A percentile compares a stretch with the other conserved stretches of the same genome.
phyloP scores from a whole-genome alignment of 1,284 basidiomycete species.

The Sanghuangporus baumii region DNA sequence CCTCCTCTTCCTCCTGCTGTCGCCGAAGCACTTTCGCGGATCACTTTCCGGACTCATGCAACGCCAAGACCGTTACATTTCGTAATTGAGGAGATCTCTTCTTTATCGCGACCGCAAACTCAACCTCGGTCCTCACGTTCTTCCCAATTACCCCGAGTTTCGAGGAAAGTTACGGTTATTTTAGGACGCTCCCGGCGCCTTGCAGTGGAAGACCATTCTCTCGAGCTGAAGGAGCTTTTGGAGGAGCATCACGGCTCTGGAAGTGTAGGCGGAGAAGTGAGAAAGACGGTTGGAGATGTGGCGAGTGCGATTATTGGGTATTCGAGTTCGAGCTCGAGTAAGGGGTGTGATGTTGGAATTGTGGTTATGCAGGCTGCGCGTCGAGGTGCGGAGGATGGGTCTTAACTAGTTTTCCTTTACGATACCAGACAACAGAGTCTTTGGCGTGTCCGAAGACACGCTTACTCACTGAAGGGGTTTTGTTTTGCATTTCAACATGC shows the following conservation, averaged over 20 bases:
- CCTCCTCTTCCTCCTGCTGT: slow-evolving; percentile 26
- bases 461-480: too few species aligned
- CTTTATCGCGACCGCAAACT: slow-evolving; percentile 20
- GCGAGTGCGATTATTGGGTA: slow-evolving; percentile 60
- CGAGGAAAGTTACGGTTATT: slow-evolving; percentile 50
- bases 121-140: slow-evolving; percentile 13
- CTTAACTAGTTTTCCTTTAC: too few species aligned
- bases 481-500: too few species aligned
- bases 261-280: slow-evolving; percentile 48
- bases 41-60: slow-evolving; percentile 49
- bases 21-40: slow-evolving; percentile 38
- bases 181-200: slow-evolving; percentile 66
- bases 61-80: slow-evolving; percentile 53
- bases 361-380: slow-evolving; percentile 65
- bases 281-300: slow-evolving; percentile 81
- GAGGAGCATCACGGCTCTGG: slow-evolving; percentile 38
- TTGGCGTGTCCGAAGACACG: too few species aligned
- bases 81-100: slow-evolving; percentile 32
- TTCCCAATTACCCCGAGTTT: neutral
- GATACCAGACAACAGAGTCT: too few species aligned
- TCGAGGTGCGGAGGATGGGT: neutral
- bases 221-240: slow-evolving; percentile 61
- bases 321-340: slow-evolving; percentile 14
- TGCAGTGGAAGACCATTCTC: slow-evolving; percentile 55
- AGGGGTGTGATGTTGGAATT: slow-evolving; percentile 54